Evolutionary conservation across 2,329 filamentous ascomycete genomes (phyloP), one percentile per base, ranked within the genome.

Genomic region (Truncatella angustata): DNA sequence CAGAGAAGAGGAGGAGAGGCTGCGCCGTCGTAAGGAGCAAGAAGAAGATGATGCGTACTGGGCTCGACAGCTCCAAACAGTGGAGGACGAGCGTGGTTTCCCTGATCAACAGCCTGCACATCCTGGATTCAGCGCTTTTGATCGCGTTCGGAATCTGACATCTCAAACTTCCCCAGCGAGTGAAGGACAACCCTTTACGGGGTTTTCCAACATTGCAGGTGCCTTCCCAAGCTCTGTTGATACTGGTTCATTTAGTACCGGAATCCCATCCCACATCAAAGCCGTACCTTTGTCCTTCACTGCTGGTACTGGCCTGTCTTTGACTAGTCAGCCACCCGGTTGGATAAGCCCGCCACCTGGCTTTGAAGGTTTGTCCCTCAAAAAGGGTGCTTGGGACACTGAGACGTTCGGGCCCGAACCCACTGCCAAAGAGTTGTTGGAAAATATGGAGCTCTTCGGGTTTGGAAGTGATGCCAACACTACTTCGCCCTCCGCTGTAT

Each of bases 1-100:
- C 34, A 69, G 71, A 60, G 67, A 71, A 49, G 60, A 71, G 30
- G 68, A 66, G 35, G 59, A 66, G 49, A 68, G 66, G 34, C 65
- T 66, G 28, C 69, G 67, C 45, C 56, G 20, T 14, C 52, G 43
- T 11, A 51, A 49, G 52, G 24, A 42, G 20, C 52, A 48, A 32
- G 52, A 54, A 30, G 49, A 51, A 18, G 42, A 40, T 11, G 49
- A 54, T 56, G 54, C 59, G 48, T 35, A 49, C 10, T 35, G 58
- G 11, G 55, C 65, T 56, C 28, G 42, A 49, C 18, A 34, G n/a
- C 11, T 50, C 14, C 28, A 45, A 50, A 5, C n/a, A 44, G 21
- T 23, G 10, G 20, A 30, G 51, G 43, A 11, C 49, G 52, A 26
- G 14, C 47, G 28, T 14, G 28, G 28, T 14, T 14, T 9, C 7